Evolutionary conservation across 2,329 filamentous ascomycete species (phyloP).

Genomic region (Calonectria multiphialidica): DNA sequence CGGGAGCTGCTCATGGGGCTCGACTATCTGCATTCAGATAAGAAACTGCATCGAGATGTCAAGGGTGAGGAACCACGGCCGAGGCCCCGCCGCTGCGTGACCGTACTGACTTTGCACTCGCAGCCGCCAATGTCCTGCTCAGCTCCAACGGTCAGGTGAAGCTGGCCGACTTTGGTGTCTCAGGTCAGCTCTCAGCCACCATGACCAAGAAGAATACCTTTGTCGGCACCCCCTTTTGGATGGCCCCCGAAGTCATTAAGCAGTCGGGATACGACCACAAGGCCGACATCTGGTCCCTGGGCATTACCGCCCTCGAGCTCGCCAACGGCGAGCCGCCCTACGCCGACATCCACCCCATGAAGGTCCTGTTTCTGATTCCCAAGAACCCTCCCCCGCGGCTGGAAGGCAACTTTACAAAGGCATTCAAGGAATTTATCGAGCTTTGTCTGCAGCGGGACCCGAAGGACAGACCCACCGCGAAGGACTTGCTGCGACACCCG

Average conservation of each 20-base stretch:
- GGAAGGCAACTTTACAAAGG: slow-evolving; percentile 83
- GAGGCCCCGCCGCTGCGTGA: background rate
- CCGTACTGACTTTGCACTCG: background rate
- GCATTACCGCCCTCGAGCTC: slow-evolving; percentile 92
- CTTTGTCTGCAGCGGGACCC: slow-evolving; percentile 91
- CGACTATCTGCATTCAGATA: slow-evolving; percentile 93
- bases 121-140: slow-evolving; percentile 93
- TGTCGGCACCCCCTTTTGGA: slow-evolving; percentile 98
- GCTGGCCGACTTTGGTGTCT: slow-evolving; percentile 96
- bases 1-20: slow-evolving; percentile 89
- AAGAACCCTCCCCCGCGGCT: slow-evolving; percentile 91
- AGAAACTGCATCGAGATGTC: slow-evolving; percentile 96
- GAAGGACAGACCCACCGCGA: slow-evolving; percentile 86
- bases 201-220: slow-evolving; percentile 99
- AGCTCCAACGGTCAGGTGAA: slow-evolving; percentile 95
- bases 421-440: slow-evolving; percentile 88
- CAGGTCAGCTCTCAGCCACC: slow-evolving; percentile 93
- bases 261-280: slow-evolving; percentile 98
- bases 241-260: slow-evolving; percentile 99
- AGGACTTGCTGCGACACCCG: slow-evolving; percentile 87
- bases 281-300: slow-evolving; percentile 97
- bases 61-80: slow-evolving; percentile 72
- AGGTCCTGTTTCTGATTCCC: slow-evolving; percentile 94
- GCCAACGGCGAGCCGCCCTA: slow-evolving; percentile 95
- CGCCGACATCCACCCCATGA: slow-evolving; percentile 98